Base-by-base conservation (phyloP, 352 stramenopile species). In the Pythium brachiatum region DNA sequence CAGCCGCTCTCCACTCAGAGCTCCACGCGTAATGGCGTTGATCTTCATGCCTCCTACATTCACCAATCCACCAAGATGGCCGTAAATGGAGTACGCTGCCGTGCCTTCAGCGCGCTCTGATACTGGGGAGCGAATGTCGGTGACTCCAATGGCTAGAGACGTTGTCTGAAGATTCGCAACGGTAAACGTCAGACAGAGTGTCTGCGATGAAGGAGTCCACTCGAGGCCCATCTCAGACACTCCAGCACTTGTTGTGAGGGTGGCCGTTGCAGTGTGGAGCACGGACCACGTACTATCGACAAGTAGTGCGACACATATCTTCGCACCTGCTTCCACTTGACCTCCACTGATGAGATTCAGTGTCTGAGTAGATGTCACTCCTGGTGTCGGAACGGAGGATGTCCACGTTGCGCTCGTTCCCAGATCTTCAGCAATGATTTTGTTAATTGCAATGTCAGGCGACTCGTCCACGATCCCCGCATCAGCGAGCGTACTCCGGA, bases 401-500 rank as follows among this genome's bases (percentile, higher is more conserved):
- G 31, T 62, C 75, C 73, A 89, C 0, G 66, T 59, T 3, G 68
- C 79, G 23, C 60, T 46, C 1, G 38, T 38, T 7, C 66, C 29
- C 2, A 90, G 50, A 21, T 36, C 23, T 7, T 71, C 64, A 7
- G 66, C 75, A 8, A 58, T 46, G 50, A 89, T 87, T 3, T 61
- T 27, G 44, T 88, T 88, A 3, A 88, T 58, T 1, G 41, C 18
- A 20, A 90, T 70, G 26, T 73, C 32, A 7, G 51, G 66, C 0
- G 79, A 86, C 32, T 80, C 74, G 15, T 82, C 78, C 16, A 90
- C 79, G 15, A 83, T 31, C 0, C 79, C 77, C 0, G 38, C 55
- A 50, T 86, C 79, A 20, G 74, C 38, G 1, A 90, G 64, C 11
- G 54, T 69, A 11, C 72, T 88, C 12, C 34, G 67, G 12, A 90